Evolutionary conservation across 768 basidiomycete genomes (phyloP).

Genomic region (Leccinum subtestaceum): DNA sequence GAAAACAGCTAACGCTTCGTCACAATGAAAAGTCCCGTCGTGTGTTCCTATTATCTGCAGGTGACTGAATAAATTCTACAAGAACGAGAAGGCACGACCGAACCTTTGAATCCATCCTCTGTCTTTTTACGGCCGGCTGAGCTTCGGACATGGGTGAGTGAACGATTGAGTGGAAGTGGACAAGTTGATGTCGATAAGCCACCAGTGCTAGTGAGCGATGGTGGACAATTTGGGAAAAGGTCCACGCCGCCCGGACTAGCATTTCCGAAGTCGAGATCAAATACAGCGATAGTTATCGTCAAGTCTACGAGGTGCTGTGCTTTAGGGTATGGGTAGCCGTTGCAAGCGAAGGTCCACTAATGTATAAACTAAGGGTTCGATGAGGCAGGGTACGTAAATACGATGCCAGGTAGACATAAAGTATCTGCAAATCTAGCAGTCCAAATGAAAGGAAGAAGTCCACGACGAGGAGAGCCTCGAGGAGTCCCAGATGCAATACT

Average conservation of each 20-base stretch:
- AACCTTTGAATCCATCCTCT: constrained; percentile 45
- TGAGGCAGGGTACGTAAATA: constrained; percentile 20
- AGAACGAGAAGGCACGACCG: constrained; percentile 5
- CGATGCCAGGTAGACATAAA: constrained; percentile 20
- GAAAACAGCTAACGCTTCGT: constrained; percentile 93
- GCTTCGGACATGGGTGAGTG: constrained; percentile 20
- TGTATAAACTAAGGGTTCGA: constrained; percentile 25
- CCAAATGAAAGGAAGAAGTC: constrained; percentile 18
- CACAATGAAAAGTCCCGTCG: constrained; percentile 94
- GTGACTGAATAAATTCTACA: not conserved
- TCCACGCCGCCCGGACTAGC: not conserved
- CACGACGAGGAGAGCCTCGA: constrained; percentile 7
- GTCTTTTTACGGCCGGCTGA: constrained; percentile 37
- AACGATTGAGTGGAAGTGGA: not conserved
- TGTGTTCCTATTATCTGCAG: constrained; percentile 85
- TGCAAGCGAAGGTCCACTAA: constrained; percentile 21
- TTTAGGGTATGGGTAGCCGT: constrained; percentile 9
- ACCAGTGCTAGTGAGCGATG: not conserved
- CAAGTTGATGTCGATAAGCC: constrained; percentile 1
- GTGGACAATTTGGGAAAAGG: not conserved
- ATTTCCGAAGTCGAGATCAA: not conserved
- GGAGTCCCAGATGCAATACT: constrained; percentile 10
- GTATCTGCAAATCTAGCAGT: constrained; percentile 20
- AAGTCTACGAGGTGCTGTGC: constrained; percentile 21
- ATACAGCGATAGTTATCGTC: not conserved